Conservation (phyloP, 805 yeast species). For the Hanseniaspora lindneri region DNA sequence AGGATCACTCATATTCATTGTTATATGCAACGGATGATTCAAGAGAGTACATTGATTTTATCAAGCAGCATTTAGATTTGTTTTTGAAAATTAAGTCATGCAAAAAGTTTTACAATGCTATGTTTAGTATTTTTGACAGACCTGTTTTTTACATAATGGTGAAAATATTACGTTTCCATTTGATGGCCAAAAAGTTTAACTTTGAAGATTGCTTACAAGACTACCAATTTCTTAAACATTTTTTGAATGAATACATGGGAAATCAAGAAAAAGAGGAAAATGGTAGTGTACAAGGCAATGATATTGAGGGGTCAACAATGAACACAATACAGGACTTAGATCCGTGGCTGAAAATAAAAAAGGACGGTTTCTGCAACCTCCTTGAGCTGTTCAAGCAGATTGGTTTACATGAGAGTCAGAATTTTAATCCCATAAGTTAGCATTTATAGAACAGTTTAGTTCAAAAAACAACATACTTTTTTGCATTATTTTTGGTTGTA, state of each 20-base stretch:
- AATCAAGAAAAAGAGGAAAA: neutral
- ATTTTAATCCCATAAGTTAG: neutral
- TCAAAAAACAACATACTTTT: too few species aligned
- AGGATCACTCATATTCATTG: neutral
- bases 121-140: slow-evolving; percentile 3
- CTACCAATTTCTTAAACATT: neutral
- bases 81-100: slow-evolving; percentile 3
- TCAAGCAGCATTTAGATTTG: slow-evolving; percentile 5
- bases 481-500: too few species aligned
- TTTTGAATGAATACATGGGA: neutral
- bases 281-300: neutral
- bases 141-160: neutral
- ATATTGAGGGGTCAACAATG: neutral
- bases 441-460: too few species aligned
- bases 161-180: slow-evolving; percentile 10
- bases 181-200: neutral
- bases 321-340: neutral
- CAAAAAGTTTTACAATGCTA: neutral
- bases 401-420: neutral
- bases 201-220: neutral
- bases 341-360: neutral
- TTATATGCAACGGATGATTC: slow-evolving; percentile 4
- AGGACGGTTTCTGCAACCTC: neutral
- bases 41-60: slow-evolving; percentile 8
- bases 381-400: neutral